Conservation (phyloP, 352 stramenopile species). For the Pythium vanterpoolii region DNA sequence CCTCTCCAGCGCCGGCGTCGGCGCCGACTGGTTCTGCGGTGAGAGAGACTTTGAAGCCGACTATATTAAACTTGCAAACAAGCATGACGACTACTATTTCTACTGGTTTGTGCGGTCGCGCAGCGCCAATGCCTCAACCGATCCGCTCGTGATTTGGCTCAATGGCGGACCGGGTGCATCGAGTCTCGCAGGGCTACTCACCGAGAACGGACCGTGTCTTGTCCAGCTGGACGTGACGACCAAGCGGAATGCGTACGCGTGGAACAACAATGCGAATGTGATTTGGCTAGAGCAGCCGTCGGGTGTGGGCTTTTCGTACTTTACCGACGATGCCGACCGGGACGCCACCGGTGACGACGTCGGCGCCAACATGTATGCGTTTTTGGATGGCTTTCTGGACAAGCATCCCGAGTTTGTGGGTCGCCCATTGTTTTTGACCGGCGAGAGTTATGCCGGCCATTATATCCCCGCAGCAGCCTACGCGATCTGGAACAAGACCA, state of each 20-base stretch:
- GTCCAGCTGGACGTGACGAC: conserved; percentile 33
- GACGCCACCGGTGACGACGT: conserved; percentile 39
- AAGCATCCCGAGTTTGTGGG: conserved; percentile 40
- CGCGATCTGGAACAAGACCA: conserved; percentile 36
- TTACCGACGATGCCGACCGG: conserved; percentile 22
- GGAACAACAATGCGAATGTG: conserved; percentile 48
- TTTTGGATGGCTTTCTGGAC: conserved; percentile 47
- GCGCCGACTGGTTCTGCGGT: conserved; percentile 28
- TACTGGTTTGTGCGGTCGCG: conserved; percentile 60
- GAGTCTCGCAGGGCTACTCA: conserved; percentile 34
- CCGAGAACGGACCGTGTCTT: conserved; percentile 49
- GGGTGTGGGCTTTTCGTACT: conserved; percentile 38
- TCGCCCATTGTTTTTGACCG: conserved; percentile 44
- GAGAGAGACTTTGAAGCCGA: conserved; percentile 38
- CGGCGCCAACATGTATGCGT: conserved; percentile 45
- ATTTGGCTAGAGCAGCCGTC: conserved; percentile 46
- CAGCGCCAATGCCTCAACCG: conserved; percentile 21
- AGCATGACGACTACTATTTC: conserved; percentile 56
- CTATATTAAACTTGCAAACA: conserved; percentile 45
- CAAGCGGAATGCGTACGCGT: conserved; percentile 36
- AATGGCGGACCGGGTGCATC: conserved; percentile 38
- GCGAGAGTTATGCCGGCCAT: conserved; percentile 61
- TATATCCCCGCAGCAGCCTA: conserved; percentile 41
- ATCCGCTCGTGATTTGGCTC: conserved; percentile 53
- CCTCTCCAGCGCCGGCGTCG: background rate